Conservation (phyloP, 2,329 filamentous ascomycete genomes). For the Colletotrichum sp. region DNA sequence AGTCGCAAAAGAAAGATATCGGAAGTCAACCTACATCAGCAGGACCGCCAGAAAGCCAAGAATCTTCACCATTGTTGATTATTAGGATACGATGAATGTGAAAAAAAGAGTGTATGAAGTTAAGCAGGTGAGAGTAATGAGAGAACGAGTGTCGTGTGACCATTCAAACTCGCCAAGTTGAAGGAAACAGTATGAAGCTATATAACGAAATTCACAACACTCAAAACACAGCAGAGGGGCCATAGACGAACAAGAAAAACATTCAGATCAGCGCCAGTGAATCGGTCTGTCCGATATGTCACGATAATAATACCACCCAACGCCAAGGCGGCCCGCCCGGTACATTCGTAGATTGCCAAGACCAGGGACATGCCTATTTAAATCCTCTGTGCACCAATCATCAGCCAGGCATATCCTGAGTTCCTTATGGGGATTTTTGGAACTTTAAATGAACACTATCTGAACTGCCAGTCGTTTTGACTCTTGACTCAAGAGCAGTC, state of each 20-base stretch:
- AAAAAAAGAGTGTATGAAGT: background rate
- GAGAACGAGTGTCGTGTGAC: background rate
- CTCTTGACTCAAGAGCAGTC: background rate
- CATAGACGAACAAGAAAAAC: background rate
- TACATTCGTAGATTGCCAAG: background rate
- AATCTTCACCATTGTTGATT: background rate
- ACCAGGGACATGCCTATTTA: background rate
- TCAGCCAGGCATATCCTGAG: background rate
- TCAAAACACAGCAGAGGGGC: rapidly evolving
- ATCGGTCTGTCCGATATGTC: background rate
- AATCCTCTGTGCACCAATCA: background rate
- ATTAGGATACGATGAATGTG: background rate
- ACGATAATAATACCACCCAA: background rate
- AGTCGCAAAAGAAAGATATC: background rate
- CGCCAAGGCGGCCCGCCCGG: background rate
- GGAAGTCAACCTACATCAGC: background rate
- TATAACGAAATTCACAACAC: background rate
- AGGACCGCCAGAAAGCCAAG: background rate
- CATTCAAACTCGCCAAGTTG: rapidly evolving
- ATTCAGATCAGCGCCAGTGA: background rate
- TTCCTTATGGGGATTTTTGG: background rate
- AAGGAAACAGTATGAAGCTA: background rate
- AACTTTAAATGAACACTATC: background rate
- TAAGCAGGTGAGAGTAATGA: background rate
- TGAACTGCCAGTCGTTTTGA: background rate